Conservation (phyloP, 257 asterid species). For the Fraxinus pennsylvanica region DNA sequence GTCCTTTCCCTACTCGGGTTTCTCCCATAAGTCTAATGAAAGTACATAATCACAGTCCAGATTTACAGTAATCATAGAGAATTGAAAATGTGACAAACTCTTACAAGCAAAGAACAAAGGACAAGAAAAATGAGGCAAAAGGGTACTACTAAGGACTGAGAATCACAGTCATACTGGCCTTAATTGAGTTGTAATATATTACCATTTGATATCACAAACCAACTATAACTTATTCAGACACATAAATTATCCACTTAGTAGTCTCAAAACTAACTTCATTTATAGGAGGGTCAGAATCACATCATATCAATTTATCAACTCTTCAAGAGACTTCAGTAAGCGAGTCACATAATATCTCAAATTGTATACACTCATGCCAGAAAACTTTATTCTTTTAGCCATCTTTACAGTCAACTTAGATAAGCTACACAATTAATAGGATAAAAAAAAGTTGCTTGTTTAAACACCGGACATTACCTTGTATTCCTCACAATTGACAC, state of each 20-base stretch:
- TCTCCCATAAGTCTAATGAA: background rate
- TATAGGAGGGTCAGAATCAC: background rate
- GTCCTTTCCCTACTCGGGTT: conserved; percentile 1
- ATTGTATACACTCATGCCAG: background rate
- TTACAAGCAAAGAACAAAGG: background rate
- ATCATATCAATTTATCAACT: background rate
- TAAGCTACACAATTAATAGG: conserved; percentile 11
- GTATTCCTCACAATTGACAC: conserved; percentile 95
- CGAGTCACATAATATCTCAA: background rate
- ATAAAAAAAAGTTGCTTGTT: conserved; percentile 17
- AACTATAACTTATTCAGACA: background rate
- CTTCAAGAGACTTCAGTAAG: background rate
- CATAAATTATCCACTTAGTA: background rate
- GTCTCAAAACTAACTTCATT: background rate
- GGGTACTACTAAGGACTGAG: background rate
- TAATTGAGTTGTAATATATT: background rate
- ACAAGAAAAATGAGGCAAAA: background rate
- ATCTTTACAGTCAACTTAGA: conserved; percentile 13
- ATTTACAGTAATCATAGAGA: conserved; percentile 6
- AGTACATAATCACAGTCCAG: background rate
- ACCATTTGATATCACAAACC: conserved; percentile 11
- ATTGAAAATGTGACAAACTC: background rate
- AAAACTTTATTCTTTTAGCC: background rate
- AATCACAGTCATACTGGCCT: conserved; percentile 3
- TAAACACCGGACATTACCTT: conserved; percentile 53